Percentiles rank a stretch among this genome's conserved stretches.
Evolutionary conservation across 2,329 filamentous ascomycete genomes (phyloP).

Genomic region (Neonectria hederae): DNA sequence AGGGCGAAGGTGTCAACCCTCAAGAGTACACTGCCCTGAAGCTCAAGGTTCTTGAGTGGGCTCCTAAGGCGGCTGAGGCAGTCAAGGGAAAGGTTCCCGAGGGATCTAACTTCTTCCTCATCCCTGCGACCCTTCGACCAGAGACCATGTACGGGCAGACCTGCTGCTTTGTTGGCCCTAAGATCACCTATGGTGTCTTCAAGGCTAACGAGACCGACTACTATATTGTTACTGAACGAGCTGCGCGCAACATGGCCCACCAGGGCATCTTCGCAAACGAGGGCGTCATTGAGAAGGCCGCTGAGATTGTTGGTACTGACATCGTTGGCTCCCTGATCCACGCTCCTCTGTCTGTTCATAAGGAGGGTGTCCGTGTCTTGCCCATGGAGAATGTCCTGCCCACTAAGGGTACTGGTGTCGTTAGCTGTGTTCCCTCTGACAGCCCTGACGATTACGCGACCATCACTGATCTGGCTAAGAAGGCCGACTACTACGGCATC

Average conservation of each 20-base stretch:
- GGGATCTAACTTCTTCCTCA: conserved; percentile 83
- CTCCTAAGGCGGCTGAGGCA: conserved; percentile 75
- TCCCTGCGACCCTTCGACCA: conserved; percentile 90
- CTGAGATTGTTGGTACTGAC: conserved; percentile 79
- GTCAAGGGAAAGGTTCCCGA: conserved; percentile 82
- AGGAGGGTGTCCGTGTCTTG: conserved; percentile 83
- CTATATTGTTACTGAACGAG: conserved; percentile 84
- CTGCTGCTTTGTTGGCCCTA: conserved; percentile 93
- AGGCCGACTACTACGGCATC: conserved; percentile 95
- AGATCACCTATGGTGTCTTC: conserved; percentile 89
- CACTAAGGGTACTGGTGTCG: conserved; percentile 95
- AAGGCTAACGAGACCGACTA: conserved; percentile 81
- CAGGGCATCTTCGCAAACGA: conserved; percentile 86
- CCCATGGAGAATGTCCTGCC: conserved; percentile 95
- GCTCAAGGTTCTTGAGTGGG: conserved; percentile 90
- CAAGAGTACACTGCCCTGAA: conserved; percentile 96
- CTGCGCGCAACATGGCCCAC: conserved; percentile 95
- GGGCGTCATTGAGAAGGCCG: conserved; percentile 77
- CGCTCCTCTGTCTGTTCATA: conserved; percentile 88
- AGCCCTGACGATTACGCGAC: conserved; percentile 94
- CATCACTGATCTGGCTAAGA: conserved; percentile 87
- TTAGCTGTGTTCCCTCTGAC: conserved; percentile 95
- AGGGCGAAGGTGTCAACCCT: conserved; percentile 66
- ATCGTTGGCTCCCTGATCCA: conserved; percentile 89
- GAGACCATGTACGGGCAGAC: conserved; percentile 99